phyloP scores from a whole-genome alignment of 164 flowering plant species.

The Stephania japonica region DNA sequence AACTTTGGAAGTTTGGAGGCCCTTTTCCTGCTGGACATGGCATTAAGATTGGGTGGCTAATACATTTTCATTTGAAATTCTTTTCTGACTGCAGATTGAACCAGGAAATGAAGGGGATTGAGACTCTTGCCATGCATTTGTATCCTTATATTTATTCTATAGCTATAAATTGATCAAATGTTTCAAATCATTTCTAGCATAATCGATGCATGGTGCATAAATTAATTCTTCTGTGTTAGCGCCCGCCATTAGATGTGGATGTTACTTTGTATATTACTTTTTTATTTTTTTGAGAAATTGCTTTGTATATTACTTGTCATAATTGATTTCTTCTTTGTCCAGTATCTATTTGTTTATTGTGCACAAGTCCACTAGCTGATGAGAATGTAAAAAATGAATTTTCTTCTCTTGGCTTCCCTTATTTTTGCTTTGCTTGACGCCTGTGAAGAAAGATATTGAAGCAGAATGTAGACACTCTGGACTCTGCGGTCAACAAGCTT shows the following conservation, averaged over 20 bases:
- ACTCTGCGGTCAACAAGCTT: conserved; percentile 59
- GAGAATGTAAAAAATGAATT: background rate
- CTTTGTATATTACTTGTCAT: background rate
- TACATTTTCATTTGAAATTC: background rate
- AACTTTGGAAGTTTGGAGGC: too few species aligned
- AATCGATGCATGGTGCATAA: background rate
- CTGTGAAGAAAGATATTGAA: conserved; percentile 49
- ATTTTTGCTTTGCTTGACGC: conserved; percentile 28
- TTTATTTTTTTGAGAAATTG: background rate
- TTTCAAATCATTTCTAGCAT: background rate
- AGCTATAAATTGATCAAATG: too few species aligned
- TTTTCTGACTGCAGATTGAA: conserved; percentile 57
- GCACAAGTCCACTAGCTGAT: background rate
- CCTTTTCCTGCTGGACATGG: too few species aligned
- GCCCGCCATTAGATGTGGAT: too few species aligned
- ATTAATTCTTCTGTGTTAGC: background rate
- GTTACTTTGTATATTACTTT: too few species aligned
- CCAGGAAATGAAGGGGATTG: conserved; percentile 77
- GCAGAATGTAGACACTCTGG: conserved; percentile 72
- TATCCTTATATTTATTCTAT: conserved; percentile 44
- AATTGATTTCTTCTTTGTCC: background rate
- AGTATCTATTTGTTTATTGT: background rate
- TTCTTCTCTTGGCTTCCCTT: background rate
- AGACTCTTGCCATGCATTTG: conserved; percentile 57
- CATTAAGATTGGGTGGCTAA: too few species aligned